These are phyloP conservation scores for Clausena lansium DNA, from an alignment of 345 rosid genomes.

Conservation along the genomic window DNA sequence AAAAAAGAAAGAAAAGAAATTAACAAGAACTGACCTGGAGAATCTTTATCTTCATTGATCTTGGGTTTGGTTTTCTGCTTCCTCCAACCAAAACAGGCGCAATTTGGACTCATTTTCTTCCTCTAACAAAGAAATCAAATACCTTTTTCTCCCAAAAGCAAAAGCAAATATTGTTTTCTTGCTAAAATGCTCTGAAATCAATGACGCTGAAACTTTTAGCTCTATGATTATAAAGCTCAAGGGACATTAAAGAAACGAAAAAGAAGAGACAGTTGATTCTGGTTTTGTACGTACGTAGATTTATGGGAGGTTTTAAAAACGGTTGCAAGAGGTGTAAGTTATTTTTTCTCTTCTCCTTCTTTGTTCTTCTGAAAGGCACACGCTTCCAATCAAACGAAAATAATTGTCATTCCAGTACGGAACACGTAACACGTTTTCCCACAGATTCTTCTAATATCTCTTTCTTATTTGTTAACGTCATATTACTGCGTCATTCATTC, in stretches of 20 bases:
- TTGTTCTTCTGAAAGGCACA: background rate
- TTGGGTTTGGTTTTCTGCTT: conserved; percentile 19
- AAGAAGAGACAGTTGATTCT: background rate
- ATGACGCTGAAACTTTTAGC: background rate
- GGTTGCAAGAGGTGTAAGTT: background rate
- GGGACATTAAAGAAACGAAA: background rate
- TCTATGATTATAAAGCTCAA: background rate
- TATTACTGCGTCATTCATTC: background rate
- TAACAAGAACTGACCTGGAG: background rate
- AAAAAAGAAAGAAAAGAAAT: background rate
- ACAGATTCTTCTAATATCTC: background rate
- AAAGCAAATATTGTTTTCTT: background rate
- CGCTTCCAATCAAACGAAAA: background rate
- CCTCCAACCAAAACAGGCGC: conserved; percentile 53
- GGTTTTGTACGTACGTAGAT: background rate
- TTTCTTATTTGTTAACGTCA: background rate
- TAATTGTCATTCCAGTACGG: background rate
- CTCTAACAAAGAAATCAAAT: background rate
- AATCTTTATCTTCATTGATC: conserved; percentile 1
- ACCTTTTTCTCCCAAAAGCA: background rate
- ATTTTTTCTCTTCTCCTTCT: too few relatives aligned
- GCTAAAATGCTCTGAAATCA: background rate
- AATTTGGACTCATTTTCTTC: conserved; percentile 29
- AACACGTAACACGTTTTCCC: conserved; percentile 3
- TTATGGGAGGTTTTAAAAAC: background rate